phyloP scores from a whole-genome alignment of 768 basidiomycete species.

The Leccinum boreale region DNA sequence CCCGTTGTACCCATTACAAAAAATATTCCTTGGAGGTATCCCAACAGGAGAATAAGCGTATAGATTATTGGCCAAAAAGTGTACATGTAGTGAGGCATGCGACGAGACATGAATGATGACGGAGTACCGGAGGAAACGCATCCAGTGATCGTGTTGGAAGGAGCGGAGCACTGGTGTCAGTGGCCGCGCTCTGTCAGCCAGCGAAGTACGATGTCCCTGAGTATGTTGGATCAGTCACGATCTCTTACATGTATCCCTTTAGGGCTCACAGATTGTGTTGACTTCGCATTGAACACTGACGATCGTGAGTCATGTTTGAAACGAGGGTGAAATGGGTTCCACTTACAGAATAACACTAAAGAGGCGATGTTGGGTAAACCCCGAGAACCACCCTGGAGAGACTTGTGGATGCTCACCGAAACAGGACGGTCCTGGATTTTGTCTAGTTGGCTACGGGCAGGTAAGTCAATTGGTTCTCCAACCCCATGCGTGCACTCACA shows the following conservation, averaged over 20 bases:
- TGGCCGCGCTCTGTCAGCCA: constrained; percentile 82
- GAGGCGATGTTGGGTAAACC: neutral
- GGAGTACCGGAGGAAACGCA: neutral
- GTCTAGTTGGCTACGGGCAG: constrained; percentile 48
- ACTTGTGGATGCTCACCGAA: constrained; percentile 55
- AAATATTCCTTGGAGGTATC: too few relatives aligned
- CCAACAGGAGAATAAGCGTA: neutral
- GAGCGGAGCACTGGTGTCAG: constrained; percentile 28
- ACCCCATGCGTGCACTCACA: constrained; percentile 43
- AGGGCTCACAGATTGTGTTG: constrained; percentile 81
- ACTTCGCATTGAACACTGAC: constrained; percentile 93
- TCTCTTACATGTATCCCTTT: neutral
- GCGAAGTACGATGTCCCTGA: constrained; percentile 80
- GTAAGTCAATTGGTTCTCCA: constrained; percentile 26
- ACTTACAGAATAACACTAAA: constrained; percentile 77
- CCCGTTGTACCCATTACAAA: neutral
- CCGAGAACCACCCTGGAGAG: neutral
- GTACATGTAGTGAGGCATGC: neutral
- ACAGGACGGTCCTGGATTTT: constrained; percentile 78
- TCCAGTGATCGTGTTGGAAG: neutral
- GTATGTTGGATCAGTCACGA: neutral
- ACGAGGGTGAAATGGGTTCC: neutral
- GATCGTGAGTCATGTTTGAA: neutral
- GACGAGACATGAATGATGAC: neutral
- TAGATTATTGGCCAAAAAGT: neutral